Evolutionary conservation across 2,329 filamentous ascomycete genomes (phyloP).

Genomic region (Akanthomyces uredinophilus): DNA sequence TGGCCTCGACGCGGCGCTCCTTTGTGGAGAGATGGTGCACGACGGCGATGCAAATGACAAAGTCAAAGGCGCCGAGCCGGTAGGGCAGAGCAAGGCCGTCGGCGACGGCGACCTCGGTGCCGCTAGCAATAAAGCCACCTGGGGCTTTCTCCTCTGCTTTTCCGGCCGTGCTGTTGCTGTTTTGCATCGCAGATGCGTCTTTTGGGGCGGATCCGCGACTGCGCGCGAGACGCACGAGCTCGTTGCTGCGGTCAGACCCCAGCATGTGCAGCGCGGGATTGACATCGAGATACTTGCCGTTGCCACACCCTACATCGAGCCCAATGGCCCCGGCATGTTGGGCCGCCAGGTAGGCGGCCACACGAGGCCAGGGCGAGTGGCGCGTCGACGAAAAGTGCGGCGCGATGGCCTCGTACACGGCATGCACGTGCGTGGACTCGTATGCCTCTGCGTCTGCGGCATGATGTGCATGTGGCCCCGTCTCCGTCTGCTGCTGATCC

Average conservation of each 20-base stretch:
- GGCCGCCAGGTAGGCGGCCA: constrained; percentile 68
- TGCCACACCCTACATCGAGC: constrained; percentile 90
- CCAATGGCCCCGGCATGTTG: constrained; percentile 69
- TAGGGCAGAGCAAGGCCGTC: constrained; percentile 84
- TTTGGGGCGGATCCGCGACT: constrained; percentile 20
- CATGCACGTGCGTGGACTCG: constrained; percentile 83
- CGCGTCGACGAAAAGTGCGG: constrained; percentile 77
- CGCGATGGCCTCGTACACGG: constrained; percentile 84
- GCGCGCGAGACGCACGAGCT: constrained; percentile 48
- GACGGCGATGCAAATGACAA: constrained; percentile 90
- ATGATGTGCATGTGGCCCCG: neutral
- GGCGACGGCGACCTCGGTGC: constrained; percentile 68
- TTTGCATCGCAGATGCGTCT: neutral
- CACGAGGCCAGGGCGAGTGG: constrained; percentile 86
- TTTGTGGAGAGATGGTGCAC: constrained; percentile 86
- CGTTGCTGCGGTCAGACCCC: constrained; percentile 73
- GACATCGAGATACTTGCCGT: constrained; percentile 88
- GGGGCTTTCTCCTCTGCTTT: neutral
- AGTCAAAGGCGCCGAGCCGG: constrained; percentile 57
- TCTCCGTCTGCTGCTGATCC: neutral
- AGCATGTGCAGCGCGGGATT: constrained; percentile 74
- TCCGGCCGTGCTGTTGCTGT: neutral
- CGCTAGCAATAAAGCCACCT: constrained; percentile 22
- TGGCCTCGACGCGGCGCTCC: constrained; percentile 65
- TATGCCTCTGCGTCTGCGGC: constrained; percentile 51